Evolutionary conservation across 257 asterid species (phyloP).

Genomic region (Handroanthus guayacan): DNA sequence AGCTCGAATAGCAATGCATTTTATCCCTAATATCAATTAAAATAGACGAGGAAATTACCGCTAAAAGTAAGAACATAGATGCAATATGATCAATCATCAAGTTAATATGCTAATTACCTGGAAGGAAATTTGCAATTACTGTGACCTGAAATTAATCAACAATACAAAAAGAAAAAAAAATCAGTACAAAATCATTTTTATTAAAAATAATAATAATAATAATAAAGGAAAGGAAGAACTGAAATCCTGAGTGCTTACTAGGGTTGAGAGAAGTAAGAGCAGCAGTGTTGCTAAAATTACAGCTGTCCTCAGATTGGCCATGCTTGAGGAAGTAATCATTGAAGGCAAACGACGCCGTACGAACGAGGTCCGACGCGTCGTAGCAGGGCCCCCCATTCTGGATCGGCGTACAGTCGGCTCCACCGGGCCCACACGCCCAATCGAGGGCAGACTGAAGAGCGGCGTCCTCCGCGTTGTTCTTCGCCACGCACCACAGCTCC

Average conservation of each 20-base stretch:
- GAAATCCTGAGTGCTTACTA: constrained; percentile 48
- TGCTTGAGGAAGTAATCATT: constrained; percentile 71
- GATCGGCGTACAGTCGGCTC: constrained; percentile 78
- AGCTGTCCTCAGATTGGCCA: constrained; percentile 60
- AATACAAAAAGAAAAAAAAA: constrained; percentile 2
- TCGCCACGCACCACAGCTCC: constrained; percentile 94
- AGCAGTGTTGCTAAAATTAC: constrained; percentile 68
- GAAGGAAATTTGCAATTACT: constrained; percentile 73
- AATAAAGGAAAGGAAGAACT: neutral
- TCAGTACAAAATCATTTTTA: neutral
- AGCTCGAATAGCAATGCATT: no score
- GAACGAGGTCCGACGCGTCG: constrained; percentile 65
- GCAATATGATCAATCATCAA: neutral
- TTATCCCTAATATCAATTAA: no score
- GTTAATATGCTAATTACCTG: constrained; percentile 49
- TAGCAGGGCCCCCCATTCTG: constrained; percentile 84
- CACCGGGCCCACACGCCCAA: constrained; percentile 89
- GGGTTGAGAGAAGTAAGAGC: constrained; percentile 82
- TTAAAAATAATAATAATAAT: neutral
- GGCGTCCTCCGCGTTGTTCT: constrained; percentile 86
- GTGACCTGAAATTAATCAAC: constrained; percentile 53
- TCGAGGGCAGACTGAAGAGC: constrained; percentile 78
- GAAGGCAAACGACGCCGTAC: constrained; percentile 85
- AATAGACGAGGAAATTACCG: no score
- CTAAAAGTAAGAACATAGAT: no score